Conservation (phyloP, 352 stramenopile species). For the Pelagophyceae sp. region DNA sequence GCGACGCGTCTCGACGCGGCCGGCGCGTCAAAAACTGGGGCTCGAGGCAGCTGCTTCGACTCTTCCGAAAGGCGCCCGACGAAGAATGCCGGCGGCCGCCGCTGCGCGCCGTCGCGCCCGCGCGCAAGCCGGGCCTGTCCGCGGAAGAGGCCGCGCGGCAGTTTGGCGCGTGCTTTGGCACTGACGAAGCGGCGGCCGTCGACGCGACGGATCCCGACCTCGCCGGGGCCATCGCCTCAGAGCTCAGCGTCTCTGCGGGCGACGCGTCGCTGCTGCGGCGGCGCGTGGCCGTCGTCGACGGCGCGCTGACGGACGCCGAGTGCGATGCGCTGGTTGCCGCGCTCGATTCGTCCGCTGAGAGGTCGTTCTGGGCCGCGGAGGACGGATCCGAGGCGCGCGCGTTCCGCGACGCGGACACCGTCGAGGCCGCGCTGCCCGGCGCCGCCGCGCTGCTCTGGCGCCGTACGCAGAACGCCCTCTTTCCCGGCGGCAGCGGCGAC, state of each 20-base stretch:
- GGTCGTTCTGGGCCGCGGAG: slow-evolving; percentile 9
- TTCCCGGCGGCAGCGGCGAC: neutral
- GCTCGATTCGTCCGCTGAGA: neutral
- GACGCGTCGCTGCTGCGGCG: neutral
- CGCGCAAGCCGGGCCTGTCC: neutral
- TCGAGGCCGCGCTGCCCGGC: neutral
- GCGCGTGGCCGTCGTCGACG: slow-evolving; percentile 3
- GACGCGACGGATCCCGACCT: neutral
- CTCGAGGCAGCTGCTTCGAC: neutral
- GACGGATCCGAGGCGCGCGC: neutral
- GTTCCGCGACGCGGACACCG: slow-evolving; percentile 14
- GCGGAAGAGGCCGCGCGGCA: neutral
- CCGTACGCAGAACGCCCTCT: neutral
- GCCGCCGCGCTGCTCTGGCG: neutral
- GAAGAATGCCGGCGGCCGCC: neutral
- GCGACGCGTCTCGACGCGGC: neutral
- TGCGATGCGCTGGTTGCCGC: neutral
- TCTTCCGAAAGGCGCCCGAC: neutral
- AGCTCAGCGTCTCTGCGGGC: neutral
- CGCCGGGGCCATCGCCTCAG: neutral
- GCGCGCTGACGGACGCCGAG: neutral
- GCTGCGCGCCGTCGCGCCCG: neutral
- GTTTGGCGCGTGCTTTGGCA: neutral
- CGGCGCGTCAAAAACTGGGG: neutral
- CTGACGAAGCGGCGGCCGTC: neutral